Base-by-base conservation (phyloP, 768 basidiomycete species). In the Jaapia argillacea region DNA sequence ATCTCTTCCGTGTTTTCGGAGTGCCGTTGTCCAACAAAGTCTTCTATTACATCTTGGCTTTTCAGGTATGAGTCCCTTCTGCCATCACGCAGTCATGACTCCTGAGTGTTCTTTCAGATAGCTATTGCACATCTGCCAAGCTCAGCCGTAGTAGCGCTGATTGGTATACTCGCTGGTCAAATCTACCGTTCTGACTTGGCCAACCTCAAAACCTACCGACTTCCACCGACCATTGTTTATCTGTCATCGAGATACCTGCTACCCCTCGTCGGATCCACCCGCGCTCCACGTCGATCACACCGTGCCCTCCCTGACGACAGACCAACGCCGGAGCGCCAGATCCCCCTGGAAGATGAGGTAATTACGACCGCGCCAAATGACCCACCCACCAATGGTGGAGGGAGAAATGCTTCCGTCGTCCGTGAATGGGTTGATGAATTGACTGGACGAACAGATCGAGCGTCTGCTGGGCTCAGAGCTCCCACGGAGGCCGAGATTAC, bases 171-270 rank as follows among this genome's bases (percentile, higher is more conserved):
- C 6, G 64, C 75, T 4, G 89, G 91, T 1, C 76, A 81, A 52
- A 64, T 89, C 26, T 94, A 93, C 58, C 82, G 89, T 28, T 83
- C 89, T 5, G 89, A 92, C 56, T 55, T 90, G 13, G 72, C 85
- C 14, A 77, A 77, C 43, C 70, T 92, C 40, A 91, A 92, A 54
- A 61, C 72, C 3, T 93, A 88, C 67, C 79, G 91, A 21, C 60
- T 94, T 22, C 77, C 91, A 0, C 71, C 70, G 0, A 61, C 68
- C 4, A 48, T 84, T 5, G 67, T 82, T 31, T 57, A 63, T 14
- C 70, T 90, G 47, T 64, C 77, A 12, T 61, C 62, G n/a, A 69
- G 67, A 3, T 75, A 75, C 53, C 55, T 92, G 7, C 62, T 67
- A 4, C 88, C 89, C 0, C 53, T 90, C 14, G 57, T 93, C 5